Conservation (phyloP, 2,329 filamentous ascomycete genomes). For the Pseudogymnoascus sp. region DNA sequence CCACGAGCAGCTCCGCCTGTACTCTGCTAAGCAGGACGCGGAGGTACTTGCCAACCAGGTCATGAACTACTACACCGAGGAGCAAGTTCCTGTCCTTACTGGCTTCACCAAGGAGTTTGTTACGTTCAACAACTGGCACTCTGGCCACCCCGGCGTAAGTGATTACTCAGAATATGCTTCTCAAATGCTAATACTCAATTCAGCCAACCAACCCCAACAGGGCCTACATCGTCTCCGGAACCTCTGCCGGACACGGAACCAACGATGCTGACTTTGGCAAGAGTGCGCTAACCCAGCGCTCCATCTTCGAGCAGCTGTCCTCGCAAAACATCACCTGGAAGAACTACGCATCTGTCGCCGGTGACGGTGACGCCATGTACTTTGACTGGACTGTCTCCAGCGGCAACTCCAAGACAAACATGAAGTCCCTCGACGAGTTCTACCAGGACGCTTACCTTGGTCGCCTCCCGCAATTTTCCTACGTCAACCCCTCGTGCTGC, state of each 20-base stretch:
- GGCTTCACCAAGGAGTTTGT: conserved; percentile 34
- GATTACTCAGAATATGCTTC: background rate
- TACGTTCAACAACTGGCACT: conserved; percentile 40
- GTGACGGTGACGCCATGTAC: conserved; percentile 27
- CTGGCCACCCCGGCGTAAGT: conserved; percentile 36
- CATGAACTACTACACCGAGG: conserved; percentile 39
- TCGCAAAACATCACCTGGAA: conserved; percentile 30
- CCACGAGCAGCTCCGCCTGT: conserved; percentile 34
- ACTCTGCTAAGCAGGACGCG: conserved; percentile 28
- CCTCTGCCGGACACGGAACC: conserved; percentile 26
- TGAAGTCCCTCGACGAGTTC: conserved; percentile 29
- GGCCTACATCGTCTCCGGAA: conserved; percentile 28
- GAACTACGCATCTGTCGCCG: conserved; percentile 31
- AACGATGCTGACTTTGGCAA: conserved; percentile 25
- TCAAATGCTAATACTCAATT: conserved; percentile 9
- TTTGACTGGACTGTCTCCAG: conserved; percentile 30
- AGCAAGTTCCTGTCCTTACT: conserved; percentile 36
- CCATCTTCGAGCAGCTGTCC: conserved; percentile 35
- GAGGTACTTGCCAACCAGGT: conserved; percentile 32
- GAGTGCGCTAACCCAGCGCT: conserved; percentile 27
- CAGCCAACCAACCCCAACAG: conserved; percentile 39
- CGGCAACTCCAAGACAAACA: conserved; percentile 25
- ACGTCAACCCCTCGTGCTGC: conserved; percentile 35
- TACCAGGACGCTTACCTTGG: conserved; percentile 30
- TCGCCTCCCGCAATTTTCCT: conserved; percentile 29